Conservation (phyloP, 257 asterid species). For the Coffea eugenioides region DNA sequence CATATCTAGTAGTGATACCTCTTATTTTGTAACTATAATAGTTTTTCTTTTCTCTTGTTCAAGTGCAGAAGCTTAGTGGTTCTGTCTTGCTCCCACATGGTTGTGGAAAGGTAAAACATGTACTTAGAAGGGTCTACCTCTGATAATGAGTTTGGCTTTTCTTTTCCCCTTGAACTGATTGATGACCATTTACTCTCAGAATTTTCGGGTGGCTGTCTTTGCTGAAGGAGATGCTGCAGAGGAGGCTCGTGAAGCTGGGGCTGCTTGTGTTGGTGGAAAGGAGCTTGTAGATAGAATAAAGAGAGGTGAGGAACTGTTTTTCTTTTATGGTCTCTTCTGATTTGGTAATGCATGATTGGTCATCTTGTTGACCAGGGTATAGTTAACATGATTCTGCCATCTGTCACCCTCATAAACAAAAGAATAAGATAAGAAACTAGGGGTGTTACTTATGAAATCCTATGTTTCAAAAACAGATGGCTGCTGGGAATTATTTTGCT, state of each 20-base stretch:
- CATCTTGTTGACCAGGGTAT: not conserved
- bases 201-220: constrained; percentile 78
- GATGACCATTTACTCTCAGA: constrained; percentile 40
- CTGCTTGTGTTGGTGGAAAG: constrained; percentile 90
- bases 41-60: constrained; percentile 21
- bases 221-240: constrained; percentile 99
- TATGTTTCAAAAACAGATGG: not conserved
- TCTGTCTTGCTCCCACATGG: constrained; percentile 90
- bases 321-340: not conserved
- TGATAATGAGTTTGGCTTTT: not conserved
- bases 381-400: not conserved
- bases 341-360: not conserved
- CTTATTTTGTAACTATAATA: not conserved
- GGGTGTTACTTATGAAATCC: not conserved
- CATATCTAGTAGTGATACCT: not conserved
- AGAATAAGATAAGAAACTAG: not conserved
- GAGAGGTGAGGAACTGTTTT: constrained; percentile 44
- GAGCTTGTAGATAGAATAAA: constrained; percentile 75
- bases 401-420: not conserved
- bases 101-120: constrained; percentile 69
- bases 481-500: not conserved
- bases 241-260: constrained; percentile 95
- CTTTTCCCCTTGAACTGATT: constrained; percentile 23
- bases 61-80: constrained; percentile 77
- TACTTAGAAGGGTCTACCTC: not conserved